phyloP scores from a whole-genome alignment of 2,329 filamentous ascomycete species.

The Calonectria pauciramosa region DNA sequence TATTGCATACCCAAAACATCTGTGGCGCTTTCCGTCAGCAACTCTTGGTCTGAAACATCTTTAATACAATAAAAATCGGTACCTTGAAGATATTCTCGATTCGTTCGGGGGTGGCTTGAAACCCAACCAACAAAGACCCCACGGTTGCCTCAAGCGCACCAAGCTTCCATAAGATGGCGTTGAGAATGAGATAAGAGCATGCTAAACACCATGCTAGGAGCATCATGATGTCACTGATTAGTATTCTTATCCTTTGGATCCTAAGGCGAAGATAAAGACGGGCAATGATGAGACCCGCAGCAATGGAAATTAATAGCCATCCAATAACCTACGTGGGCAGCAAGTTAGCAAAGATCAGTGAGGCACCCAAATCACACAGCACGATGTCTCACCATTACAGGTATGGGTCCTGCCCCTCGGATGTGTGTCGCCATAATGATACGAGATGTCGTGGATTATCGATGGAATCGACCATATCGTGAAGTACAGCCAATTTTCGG shows the following conservation, averaged over 20 bases:
- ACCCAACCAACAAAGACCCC: neutral
- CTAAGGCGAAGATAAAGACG: conserved; percentile 9
- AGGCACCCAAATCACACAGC: too few relatives aligned
- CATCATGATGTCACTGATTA: conserved; percentile 8
- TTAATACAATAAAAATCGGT: neutral
- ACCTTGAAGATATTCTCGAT: conserved; percentile 10
- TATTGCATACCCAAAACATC: conserved; percentile 6
- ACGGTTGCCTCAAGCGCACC: conserved; percentile 4
- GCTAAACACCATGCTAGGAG: neutral
- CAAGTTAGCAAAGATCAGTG: neutral
- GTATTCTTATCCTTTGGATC: conserved; percentile 1
- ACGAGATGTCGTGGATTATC: neutral
- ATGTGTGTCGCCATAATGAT: neutral
- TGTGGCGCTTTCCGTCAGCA: neutral
- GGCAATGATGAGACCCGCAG: conserved; percentile 1
- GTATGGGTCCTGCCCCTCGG: neutral
- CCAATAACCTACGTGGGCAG: neutral
- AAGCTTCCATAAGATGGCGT: neutral
- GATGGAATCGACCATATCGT: neutral
- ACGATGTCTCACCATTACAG: neutral
- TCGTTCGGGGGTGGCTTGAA: neutral
- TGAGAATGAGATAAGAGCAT: neutral
- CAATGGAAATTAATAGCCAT: neutral
- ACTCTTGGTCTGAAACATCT: neutral
- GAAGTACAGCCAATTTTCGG: too few relatives aligned